These are phyloP conservation scores for Bromus sterilis DNA, from an alignment of 176 grass and related monocot species.

Conservation along the genomic window DNA sequence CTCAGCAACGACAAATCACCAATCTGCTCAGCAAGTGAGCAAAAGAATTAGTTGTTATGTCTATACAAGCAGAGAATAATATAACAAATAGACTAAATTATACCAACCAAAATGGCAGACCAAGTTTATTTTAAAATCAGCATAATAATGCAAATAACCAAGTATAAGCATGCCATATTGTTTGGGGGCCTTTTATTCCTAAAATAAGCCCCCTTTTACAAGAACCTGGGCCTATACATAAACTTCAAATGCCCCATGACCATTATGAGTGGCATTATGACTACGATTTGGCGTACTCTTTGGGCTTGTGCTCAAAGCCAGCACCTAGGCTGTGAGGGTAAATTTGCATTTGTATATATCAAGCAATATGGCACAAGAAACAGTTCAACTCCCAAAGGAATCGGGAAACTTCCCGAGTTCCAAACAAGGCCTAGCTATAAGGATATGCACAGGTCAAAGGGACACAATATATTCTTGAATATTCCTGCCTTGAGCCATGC, in stretches of 20 bases:
- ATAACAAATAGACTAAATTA: neutral
- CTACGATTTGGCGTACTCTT: neutral
- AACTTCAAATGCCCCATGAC: neutral
- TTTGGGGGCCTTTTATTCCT: neutral
- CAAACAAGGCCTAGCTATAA: neutral
- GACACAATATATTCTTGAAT: neutral
- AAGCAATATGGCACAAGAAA: neutral
- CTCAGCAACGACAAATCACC: constrained; percentile 64
- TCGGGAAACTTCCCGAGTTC: neutral
- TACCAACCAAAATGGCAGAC: neutral
- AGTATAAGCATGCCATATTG: neutral
- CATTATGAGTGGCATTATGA: neutral
- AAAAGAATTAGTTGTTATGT: neutral
- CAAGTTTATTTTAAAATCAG: neutral
- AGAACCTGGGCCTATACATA: neutral
- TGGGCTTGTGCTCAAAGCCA: neutral
- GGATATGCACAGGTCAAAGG: neutral
- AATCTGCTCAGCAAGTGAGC: constrained; percentile 37
- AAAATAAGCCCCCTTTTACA: neutral
- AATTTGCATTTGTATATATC: neutral
- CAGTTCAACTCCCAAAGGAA: neutral
- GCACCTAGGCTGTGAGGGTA: neutral
- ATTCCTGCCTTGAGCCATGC: neutral
- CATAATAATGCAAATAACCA: neutral
- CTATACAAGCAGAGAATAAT: neutral